phyloP scores from a whole-genome alignment of 1,139 yeast genomes.

The Meyerozyma sp. region DNA sequence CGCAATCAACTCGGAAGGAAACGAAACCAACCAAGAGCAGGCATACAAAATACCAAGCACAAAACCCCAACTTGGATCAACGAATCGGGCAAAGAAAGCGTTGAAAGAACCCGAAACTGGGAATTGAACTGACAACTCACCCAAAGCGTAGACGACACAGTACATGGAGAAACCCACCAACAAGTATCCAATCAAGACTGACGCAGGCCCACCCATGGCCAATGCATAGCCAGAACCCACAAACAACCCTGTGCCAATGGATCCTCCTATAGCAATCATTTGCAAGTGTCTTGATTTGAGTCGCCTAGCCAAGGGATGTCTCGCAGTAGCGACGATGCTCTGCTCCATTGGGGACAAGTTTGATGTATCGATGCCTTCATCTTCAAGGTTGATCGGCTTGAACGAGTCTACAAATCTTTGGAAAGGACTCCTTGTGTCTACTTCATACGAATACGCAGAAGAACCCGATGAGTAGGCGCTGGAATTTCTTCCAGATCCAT shows the following conservation, averaged over 20 bases:
- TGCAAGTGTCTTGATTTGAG: constrained; percentile 38
- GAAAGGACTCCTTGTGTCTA: constrained; percentile 7
- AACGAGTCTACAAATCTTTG: constrained; percentile 30
- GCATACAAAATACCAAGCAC: constrained; percentile 40
- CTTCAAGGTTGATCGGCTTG: constrained; percentile 37
- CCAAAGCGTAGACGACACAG: constrained; percentile 53
- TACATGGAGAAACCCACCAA: constrained; percentile 41
- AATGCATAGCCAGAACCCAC: constrained; percentile 72
- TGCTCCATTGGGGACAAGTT: constrained; percentile 25
- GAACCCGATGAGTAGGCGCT: background rate
- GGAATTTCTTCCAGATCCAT: background rate
- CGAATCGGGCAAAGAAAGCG: constrained; percentile 50
- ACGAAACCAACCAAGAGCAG: constrained; percentile 37
- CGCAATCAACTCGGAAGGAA: constrained; percentile 42
- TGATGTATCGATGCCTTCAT: constrained; percentile 30
- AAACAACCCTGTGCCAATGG: constrained; percentile 37
- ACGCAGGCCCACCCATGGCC: constrained; percentile 66
- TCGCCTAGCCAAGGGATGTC: constrained; percentile 32
- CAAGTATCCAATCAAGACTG: constrained; percentile 44
- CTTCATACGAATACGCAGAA: constrained; percentile 4
- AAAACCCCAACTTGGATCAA: constrained; percentile 61
- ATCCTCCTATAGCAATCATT: constrained; percentile 44
- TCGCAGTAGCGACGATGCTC: constrained; percentile 32
- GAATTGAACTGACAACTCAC: constrained; percentile 56
- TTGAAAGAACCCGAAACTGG: constrained; percentile 62